A percentile compares a stretch with the other conserved stretches of the same genome.
These are phyloP conservation scores for Amanita molliuscula DNA, from an alignment of 768 basidiomycete genomes.

Conservation along the genomic window DNA sequence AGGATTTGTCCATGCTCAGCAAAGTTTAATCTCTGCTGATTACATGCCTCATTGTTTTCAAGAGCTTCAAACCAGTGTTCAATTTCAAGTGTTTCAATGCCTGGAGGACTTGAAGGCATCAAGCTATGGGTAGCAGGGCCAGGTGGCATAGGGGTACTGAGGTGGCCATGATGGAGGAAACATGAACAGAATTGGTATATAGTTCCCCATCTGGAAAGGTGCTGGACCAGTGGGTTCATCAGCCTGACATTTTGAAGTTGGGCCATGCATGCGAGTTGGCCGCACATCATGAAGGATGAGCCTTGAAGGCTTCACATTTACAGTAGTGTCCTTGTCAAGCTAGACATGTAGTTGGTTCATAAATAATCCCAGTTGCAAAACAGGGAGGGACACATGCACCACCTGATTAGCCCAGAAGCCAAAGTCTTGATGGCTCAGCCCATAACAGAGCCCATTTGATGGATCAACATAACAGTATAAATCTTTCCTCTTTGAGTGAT, in stretches of 20 bases:
- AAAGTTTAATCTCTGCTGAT: no score
- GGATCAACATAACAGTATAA: background rate
- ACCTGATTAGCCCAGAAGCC: background rate
- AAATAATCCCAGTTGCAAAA: no score
- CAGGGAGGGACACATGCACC: background rate
- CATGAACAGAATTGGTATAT: background rate
- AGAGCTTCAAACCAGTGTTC: background rate
- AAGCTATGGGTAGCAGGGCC: background rate
- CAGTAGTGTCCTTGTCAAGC: no score
- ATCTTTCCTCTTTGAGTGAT: background rate
- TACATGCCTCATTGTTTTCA: no score
- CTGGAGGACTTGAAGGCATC: background rate
- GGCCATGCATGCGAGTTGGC: no score
- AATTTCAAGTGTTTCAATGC: background rate
- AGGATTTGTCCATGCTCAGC: no score
- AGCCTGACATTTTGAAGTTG: background rate
- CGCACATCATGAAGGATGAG: no score
- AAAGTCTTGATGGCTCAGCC: background rate
- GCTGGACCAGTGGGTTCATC: background rate
- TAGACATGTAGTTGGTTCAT: no score
- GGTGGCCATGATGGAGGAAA: background rate
- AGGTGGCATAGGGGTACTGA: background rate
- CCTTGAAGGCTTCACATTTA: no score
- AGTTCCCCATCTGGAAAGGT: background rate
- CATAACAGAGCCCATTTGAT: no score